Evolutionary conservation across 78 protist species (phyloP).

Genomic region (Chrysochromulina parva): DNA sequence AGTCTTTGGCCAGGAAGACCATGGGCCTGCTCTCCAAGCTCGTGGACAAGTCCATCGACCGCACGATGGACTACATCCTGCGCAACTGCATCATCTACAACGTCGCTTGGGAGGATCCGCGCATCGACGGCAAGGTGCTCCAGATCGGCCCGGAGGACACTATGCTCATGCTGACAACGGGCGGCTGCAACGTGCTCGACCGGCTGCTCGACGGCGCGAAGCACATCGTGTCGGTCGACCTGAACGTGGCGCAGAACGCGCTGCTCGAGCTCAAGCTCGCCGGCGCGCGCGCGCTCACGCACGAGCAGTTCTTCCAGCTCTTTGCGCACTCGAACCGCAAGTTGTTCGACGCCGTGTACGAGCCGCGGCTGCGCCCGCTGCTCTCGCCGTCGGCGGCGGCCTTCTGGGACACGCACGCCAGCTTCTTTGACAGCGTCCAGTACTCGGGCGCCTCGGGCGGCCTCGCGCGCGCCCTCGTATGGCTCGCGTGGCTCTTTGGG

Average conservation of each 20-base stretch:
- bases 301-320: not conserved
- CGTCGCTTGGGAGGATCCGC: conserved; percentile 36
- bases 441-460: not conserved
- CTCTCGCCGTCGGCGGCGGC: not conserved
- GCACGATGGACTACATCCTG: not conserved
- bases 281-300: not conserved
- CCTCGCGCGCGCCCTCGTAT: not conserved
- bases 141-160: not conserved
- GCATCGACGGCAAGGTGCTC: not conserved
- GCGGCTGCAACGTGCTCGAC: conserved; percentile 41
- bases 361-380: not conserved
- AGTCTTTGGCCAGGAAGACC: no score
- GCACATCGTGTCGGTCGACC: conserved; percentile 15
- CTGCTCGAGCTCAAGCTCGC: conserved; percentile 26
- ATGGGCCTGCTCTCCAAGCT: no score
- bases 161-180: not conserved
- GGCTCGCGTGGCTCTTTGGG: not conserved
- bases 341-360: not conserved
- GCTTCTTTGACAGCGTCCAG: not conserved
- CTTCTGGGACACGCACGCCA: not conserved
- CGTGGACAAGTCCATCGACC: no score
- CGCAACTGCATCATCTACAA: conserved; percentile 12
- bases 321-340: not conserved
- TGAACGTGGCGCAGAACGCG: conserved; percentile 20
- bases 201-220: conserved; percentile 4